Base-by-base conservation (phyloP, 805 yeast genomes). In the Candida tallmaniae region DNA sequence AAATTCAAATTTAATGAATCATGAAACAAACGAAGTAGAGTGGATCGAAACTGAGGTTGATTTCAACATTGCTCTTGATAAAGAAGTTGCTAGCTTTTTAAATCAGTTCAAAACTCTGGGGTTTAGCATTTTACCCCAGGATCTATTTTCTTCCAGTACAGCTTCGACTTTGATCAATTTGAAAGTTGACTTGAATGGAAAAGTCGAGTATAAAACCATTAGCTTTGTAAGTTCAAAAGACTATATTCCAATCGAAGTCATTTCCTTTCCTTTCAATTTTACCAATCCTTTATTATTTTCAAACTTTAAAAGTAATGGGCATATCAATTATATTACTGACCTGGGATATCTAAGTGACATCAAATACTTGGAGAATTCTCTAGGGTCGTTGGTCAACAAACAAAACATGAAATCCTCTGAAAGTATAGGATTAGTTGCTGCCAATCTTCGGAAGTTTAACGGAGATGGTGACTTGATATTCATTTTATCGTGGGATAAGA, bases 391-490 rank as follows among this genome's bases (percentile, higher is more conserved):
- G 4, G 68, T 45, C 2, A 32, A 36, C 21, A 21, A 27, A 6
- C 16, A 23, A 20, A 5, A 5, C 5, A 12, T 23, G 8, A 11
- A 10, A 8, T 4, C 10, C 11, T 7, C 13, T 14, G 35, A 34
- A 1, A 50, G 60, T 1, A 30, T 63, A 5, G 76, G 76, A 0
- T 42, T 70, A 17, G 55, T 70, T 1, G 37, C 60, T 40, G 69
- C 73, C 0, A 58, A 55, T 32, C 33, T 69, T 15, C 45, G 60
- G 10, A 66, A 65, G 38, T 34, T 37, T 22, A 61, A 68, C 39
- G 74, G 74, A 6, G 72, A 67, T 33, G 76, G 76, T 3, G 74
- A 70, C 29, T 44, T 71, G 32, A 38, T 61, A 5, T 44, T 58
- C 15, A 42, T 64, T 3, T n/a, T 58, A 8, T 41, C 61, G 3